Percentiles rank a stretch among this genome's conserved stretches.
These are phyloP conservation scores for Hortaea werneckii DNA, from an alignment of 2,329 filamentous ascomycete genomes.

Conservation along the genomic window DNA sequence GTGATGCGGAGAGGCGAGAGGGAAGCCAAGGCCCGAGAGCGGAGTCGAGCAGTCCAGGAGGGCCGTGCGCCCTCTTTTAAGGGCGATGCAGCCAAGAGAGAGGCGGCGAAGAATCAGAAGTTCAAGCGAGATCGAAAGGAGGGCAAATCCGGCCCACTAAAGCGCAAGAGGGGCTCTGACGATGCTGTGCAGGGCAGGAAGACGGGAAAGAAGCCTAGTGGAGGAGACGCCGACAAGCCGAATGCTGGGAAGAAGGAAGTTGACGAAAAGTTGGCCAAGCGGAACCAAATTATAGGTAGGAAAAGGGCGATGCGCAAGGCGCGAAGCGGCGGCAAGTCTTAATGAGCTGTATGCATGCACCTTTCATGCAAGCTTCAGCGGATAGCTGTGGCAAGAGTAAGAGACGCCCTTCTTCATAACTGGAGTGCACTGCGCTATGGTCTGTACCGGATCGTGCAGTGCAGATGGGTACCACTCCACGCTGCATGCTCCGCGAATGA, in stretches of 20 bases:
- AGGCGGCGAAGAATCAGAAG: slow-evolving; percentile 4
- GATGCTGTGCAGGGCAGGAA: slow-evolving; percentile 9
- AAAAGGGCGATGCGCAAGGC: slow-evolving; percentile 61
- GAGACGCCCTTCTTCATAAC: no score
- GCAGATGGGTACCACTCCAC: no score
- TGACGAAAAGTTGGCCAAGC: slow-evolving; percentile 48
- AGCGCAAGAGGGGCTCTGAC: slow-evolving; percentile 30
- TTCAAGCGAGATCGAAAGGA: slow-evolving; percentile 10
- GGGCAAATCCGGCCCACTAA: slow-evolving; percentile 21
- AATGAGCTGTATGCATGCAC: not conserved
- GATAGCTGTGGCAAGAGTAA: no score
- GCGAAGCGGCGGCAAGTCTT: slow-evolving; percentile 2
- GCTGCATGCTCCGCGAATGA: no score
- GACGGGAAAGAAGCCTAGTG: slow-evolving; percentile 5
- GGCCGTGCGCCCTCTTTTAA: not conserved
- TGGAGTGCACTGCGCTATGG: no score
- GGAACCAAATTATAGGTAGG: slow-evolving; percentile 72
- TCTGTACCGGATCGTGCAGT: no score
- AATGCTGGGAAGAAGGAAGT: slow-evolving; percentile 14
- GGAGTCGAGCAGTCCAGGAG: slow-evolving; percentile 22
- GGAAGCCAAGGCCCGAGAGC: slow-evolving; percentile 46
- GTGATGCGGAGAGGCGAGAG: slow-evolving; percentile 64
- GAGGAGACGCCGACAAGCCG: slow-evolving; percentile 10
- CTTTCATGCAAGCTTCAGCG: no score
- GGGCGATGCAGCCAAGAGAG: slow-evolving; percentile 1